A percentile compares a stretch with the other conserved stretches of the same genome.
These are phyloP conservation scores for Eudorina sp. DNA, from an alignment of 139 green algal species.

Conservation along the genomic window DNA sequence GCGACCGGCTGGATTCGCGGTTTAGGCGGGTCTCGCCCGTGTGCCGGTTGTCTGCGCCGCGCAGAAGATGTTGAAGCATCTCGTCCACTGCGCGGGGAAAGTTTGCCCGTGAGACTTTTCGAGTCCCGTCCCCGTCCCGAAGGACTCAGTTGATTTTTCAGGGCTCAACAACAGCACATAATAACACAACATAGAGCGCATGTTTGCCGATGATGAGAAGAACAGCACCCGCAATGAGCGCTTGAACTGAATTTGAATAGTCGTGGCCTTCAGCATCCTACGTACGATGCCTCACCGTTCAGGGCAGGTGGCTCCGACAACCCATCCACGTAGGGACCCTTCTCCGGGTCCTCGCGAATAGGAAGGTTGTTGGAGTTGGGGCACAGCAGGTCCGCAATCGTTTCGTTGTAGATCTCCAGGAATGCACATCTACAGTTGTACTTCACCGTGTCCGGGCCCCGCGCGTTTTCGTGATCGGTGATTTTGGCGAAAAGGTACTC, in stretches of 20 bases:
- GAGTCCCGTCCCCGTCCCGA: too few relatives aligned
- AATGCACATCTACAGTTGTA: slow-evolving; percentile 61
- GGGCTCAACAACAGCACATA: too few relatives aligned
- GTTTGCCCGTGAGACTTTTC: too few relatives aligned
- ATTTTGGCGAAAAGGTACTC: slow-evolving; percentile 89
- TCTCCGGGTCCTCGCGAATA: slow-evolving; percentile 83
- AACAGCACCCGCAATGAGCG: too few relatives aligned
- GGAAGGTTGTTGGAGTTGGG: slow-evolving; percentile 65
- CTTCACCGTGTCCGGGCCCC: slow-evolving; percentile 34
- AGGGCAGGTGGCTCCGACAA: slow-evolving; percentile 78
- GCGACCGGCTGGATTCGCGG: slow-evolving; percentile 85
- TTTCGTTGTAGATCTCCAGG: slow-evolving; percentile 98
- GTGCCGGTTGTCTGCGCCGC: slow-evolving; percentile 78
- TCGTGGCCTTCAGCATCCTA: too few relatives aligned
- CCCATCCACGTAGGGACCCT: slow-evolving; percentile 89
- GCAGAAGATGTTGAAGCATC: slow-evolving; percentile 77
- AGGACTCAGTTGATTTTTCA: too few relatives aligned
- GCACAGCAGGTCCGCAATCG: slow-evolving; percentile 88
- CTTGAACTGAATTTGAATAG: too few relatives aligned
- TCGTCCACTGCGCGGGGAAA: slow-evolving; percentile 80
- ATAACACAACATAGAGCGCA: too few relatives aligned
- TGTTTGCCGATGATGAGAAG: too few relatives aligned
- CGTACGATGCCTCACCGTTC: slow-evolving; percentile 86
- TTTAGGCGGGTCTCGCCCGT: slow-evolving; percentile 93
- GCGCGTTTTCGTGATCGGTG: slow-evolving; percentile 62